Base-by-base conservation (phyloP, 805 yeast genomes). In the Metschnikowia gelsemii region DNA sequence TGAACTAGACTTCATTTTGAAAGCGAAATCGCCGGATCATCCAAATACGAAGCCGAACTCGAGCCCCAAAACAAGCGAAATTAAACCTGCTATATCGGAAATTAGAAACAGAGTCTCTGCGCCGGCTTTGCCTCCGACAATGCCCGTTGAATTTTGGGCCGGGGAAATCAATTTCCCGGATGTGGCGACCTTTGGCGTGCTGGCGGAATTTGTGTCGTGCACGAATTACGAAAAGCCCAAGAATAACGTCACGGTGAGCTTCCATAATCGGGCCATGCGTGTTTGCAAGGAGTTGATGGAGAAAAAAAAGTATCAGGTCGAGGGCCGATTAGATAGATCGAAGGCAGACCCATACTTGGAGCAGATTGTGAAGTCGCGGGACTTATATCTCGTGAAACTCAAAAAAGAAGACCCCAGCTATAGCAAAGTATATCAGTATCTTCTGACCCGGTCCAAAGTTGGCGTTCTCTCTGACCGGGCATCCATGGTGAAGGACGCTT, bases 401-500 rank as follows among this genome's bases (percentile, higher is more conserved):
- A 49, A 40, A 31, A 34, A 50, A 13, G 49, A 43, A 5, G 49
- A 42, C 35, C 50, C 40, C 49, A 67, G 56, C 16, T 66, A 49
- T 45, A 51, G 61, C 34, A 56, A 61, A 46, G 56, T 68, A 35
- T 63, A 50, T 42, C 66, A 70, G 13, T 79, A 80, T 55, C 75
- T 80, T 51, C 54, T 61, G 28, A 53, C 61, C 5, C 62, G 75
- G 21, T 52, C 58, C 21, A 78, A 78, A 55, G 78, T 75, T 37
- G 90, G 88, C 1, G 88, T 82, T 13, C 64, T 84, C 32, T 72
- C 76, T 9, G 68, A 65, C 14, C 66, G 67, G 38, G 76, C 78
- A 0, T 46, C 58, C 7, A 67, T 70, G 50, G 81, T 80, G 28
- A 82, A 81, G 52, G 90, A 84, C 59, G 73, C 83, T 7, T 84